A percentile compares a stretch with the other conserved stretches of the same genome.
Evolutionary conservation across 2,329 filamentous ascomycete species (phyloP).

Genomic region (Penicillium sp.): DNA sequence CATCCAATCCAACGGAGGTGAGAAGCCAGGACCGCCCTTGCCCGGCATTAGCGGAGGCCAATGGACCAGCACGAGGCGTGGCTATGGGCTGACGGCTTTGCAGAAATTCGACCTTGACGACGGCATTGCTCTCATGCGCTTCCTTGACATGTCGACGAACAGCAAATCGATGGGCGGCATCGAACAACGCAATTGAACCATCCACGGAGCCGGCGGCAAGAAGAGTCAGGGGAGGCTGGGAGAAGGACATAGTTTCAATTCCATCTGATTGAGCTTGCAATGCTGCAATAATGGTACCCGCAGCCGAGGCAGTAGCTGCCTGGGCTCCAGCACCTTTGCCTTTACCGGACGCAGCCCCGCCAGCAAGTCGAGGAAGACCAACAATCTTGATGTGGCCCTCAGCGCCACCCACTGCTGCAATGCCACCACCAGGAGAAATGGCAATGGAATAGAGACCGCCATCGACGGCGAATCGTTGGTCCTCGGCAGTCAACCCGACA

Average conservation of each 20-base stretch:
- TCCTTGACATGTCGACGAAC: constrained; percentile 74
- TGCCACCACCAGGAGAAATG: constrained; percentile 69
- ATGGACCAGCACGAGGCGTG: constrained; percentile 18
- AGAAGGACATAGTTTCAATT: constrained; percentile 68
- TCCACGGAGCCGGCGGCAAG: constrained; percentile 60
- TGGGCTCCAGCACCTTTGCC: constrained; percentile 42
- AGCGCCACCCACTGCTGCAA: constrained; percentile 81
- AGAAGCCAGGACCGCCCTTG: constrained; percentile 59
- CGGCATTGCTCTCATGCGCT: constrained; percentile 79
- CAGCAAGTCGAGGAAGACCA: constrained; percentile 63
- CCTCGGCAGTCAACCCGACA: constrained; percentile 68
- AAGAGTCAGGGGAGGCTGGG: constrained; percentile 54
- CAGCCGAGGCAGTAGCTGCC: constrained; percentile 41
- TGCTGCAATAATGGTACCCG: constrained; percentile 71
- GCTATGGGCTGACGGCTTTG: constrained; percentile 38
- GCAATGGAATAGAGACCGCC: constrained; percentile 87
- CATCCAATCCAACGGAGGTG: constrained; percentile 87
- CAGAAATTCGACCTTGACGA: constrained; percentile 90
- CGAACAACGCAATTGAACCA: constrained; percentile 73
- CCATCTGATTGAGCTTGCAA: constrained; percentile 72
- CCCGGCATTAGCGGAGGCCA: constrained; percentile 13
- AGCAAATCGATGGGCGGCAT: constrained; percentile 78
- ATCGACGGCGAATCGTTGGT: constrained; percentile 87
- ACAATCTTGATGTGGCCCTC: constrained; percentile 80
- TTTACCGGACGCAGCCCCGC: constrained; percentile 43